These are phyloP conservation scores for Suhomyces bribrorum DNA, from an alignment of 1,139 yeast species.

Conservation along the genomic window DNA sequence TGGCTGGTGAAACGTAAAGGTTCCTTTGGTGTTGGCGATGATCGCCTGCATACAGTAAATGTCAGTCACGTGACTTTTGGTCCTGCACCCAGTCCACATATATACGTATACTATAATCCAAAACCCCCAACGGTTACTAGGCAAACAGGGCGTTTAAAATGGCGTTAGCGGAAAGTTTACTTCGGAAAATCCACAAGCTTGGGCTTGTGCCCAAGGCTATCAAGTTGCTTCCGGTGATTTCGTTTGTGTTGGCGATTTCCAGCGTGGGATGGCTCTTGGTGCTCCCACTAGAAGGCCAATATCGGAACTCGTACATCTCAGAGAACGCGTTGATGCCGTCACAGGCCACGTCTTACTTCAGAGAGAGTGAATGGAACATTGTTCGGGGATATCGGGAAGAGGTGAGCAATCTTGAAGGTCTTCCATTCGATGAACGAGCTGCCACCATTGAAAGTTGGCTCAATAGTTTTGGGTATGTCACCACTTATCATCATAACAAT, in stretches of 20 bases:
- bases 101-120: neutral
- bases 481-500: slow-evolving; percentile 48
- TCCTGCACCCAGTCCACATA: neutral
- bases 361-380: slow-evolving; percentile 94
- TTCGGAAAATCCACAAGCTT: slow-evolving; percentile 53
- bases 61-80: neutral
- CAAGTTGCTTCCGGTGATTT: slow-evolving; percentile 57
- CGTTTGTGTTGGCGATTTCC: slow-evolving; percentile 58
- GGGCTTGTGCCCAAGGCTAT: slow-evolving; percentile 64
- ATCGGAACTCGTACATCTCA: slow-evolving; percentile 78
- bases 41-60: neutral
- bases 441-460: slow-evolving; percentile 59
- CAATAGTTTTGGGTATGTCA: slow-evolving; percentile 69
- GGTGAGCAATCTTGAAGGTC: slow-evolving; percentile 40
- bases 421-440: slow-evolving; percentile 40
- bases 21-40: neutral
- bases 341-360: slow-evolving; percentile 87
- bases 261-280: slow-evolving; percentile 70
- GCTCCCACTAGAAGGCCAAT: slow-evolving; percentile 81
- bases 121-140: no score
- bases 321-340: slow-evolving; percentile 98
- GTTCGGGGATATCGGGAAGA: slow-evolving; percentile 82
- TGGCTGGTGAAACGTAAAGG: neutral
- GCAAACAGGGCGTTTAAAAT: slow-evolving; percentile 30
- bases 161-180: slow-evolving; percentile 61